Percentiles rank a stretch among this genome's conserved stretches.
Evolutionary conservation across 1,284 basidiomycete species (phyloP).

Genomic region (Wallemia ichthyophaga): DNA sequence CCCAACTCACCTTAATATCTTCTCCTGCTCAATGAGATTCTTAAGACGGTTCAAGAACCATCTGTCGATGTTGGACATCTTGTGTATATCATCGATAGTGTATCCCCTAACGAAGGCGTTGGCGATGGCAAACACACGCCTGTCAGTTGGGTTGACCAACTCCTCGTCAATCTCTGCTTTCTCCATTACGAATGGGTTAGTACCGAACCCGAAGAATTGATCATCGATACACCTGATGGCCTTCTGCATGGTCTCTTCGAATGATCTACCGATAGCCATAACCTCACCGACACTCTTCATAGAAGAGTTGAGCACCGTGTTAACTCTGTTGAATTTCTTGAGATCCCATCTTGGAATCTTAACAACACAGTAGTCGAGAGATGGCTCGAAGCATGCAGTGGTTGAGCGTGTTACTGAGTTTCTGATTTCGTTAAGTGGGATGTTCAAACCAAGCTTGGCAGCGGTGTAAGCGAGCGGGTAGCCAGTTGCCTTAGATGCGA

Average conservation of each 20-base stretch:
- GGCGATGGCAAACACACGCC: slow-evolving; percentile 69
- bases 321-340: slow-evolving; percentile 86
- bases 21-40: slow-evolving; percentile 52
- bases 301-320: slow-evolving; percentile 53
- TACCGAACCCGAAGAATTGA: slow-evolving; percentile 67
- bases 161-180: slow-evolving; percentile 52
- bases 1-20: slow-evolving; percentile 30
- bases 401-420: slow-evolving; percentile 93
- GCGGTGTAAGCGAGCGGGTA: slow-evolving; percentile 97
- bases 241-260: slow-evolving; percentile 95
- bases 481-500: slow-evolving; percentile 93
- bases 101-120: slow-evolving; percentile 68
- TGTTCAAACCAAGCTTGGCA: slow-evolving; percentile 83
- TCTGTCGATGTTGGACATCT: slow-evolving; percentile 88
- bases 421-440: slow-evolving; percentile 89
- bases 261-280: slow-evolving; percentile 92
- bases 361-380: slow-evolving; percentile 85
- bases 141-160: slow-evolving; percentile 61
- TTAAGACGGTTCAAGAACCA: slow-evolving; percentile 86
- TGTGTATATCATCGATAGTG: slow-evolving; percentile 79
- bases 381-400: slow-evolving; percentile 89
- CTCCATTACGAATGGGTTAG: slow-evolving; percentile 17
- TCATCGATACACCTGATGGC: slow-evolving; percentile 91
- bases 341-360: slow-evolving; percentile 98
- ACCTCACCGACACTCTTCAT: slow-evolving; percentile 99